Conservation (phyloP, 2,329 filamentous ascomycete species). For the Paracoccidioides brasiliensis region DNA sequence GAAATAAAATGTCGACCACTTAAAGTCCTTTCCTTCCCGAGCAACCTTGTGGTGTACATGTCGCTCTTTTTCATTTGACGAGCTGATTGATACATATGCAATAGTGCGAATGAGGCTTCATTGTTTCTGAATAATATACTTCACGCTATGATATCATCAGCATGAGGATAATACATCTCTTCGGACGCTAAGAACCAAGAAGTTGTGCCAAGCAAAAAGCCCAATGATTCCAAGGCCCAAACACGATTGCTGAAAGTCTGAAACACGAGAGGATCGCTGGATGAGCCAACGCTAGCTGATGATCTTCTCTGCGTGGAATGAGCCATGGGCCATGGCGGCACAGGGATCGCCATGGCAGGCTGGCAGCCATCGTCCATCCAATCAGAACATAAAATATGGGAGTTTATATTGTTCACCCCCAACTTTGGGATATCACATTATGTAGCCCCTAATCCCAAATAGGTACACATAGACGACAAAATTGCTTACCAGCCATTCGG, state of each 20-base stretch:
- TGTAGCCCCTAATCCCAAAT: conserved; percentile 1
- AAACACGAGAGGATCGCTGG: not conserved
- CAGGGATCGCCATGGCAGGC: not conserved
- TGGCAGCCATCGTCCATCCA: not conserved
- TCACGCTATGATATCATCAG: not conserved
- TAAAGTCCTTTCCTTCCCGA: too few relatives aligned
- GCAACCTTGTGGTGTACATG: too few relatives aligned
- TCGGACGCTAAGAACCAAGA: not conserved
- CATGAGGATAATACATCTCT: too few relatives aligned
- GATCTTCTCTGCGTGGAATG: not conserved
- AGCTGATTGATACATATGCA: too few relatives aligned
- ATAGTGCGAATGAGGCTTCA: too few relatives aligned
- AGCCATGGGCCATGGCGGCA: not conserved
- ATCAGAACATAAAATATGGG: not conserved
- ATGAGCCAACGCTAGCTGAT: not conserved
- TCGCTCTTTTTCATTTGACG: too few relatives aligned
- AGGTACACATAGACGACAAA: conserved; percentile 2
- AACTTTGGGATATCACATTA: not conserved
- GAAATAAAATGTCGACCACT: not conserved
- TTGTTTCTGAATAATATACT: too few relatives aligned
- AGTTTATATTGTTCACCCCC: not conserved
- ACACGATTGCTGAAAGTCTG: not conserved
- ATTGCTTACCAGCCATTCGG: not conserved
- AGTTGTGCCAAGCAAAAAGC: not conserved
- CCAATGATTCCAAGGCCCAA: not conserved